Conservation (phyloP, 2,329 filamentous ascomycete genomes). For the Colletotrichum lindemuthianum region DNA sequence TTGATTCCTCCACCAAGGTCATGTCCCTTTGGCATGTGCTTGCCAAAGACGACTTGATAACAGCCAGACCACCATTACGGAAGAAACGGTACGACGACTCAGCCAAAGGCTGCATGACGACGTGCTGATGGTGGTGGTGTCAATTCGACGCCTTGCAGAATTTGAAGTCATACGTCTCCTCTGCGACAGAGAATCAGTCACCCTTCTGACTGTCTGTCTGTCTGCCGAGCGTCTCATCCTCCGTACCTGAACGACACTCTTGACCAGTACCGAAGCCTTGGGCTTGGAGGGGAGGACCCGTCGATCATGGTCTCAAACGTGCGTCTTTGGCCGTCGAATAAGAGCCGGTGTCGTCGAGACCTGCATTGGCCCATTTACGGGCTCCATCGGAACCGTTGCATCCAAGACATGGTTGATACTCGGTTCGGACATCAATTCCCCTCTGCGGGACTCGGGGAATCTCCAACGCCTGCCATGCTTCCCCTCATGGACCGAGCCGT, state of each 20-base stretch:
- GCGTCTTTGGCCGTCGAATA: slow-evolving; percentile 30
- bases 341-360: slow-evolving; percentile 25
- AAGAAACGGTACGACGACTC: neutral
- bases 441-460: slow-evolving; percentile 18
- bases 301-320: slow-evolving; percentile 37
- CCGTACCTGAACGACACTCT: slow-evolving; percentile 1
- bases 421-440: neutral
- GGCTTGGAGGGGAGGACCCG: slow-evolving; percentile 39
- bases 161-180: neutral
- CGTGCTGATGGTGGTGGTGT: slow-evolving; percentile 1
- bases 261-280: slow-evolving; percentile 34
- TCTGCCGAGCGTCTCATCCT: slow-evolving; percentile 7
- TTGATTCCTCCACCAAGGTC: slow-evolving; percentile 5
- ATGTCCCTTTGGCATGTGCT: slow-evolving; percentile 8
- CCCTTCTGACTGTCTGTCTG: neutral
- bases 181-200: neutral
- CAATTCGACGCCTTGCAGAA: slow-evolving; percentile 1
- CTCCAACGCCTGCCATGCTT: neutral
- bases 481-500: neutral
- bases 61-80: neutral
- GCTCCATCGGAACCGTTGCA: slow-evolving; percentile 19
- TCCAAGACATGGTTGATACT: slow-evolving; percentile 17
- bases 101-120: slow-evolving; percentile 1
- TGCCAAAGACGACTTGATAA: neutral
- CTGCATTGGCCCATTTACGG: slow-evolving; percentile 35